These are phyloP conservation scores for Graphium sp. DNA, from an alignment of 2,329 filamentous ascomycete species.

Conservation along the genomic window DNA sequence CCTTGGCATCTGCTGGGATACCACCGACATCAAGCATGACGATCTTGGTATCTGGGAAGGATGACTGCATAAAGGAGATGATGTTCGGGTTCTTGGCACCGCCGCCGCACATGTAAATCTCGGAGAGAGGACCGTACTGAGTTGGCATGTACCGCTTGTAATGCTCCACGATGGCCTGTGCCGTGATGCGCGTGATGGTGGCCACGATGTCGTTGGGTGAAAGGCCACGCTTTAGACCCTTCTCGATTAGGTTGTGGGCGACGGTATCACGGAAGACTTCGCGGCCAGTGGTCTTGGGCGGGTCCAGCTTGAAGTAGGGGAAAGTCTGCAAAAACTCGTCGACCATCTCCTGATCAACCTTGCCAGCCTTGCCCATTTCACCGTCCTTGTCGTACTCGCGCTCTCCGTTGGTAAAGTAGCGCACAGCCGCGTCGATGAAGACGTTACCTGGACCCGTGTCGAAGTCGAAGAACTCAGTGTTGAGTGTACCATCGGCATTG, in stretches of 20 bases:
- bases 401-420: slow-evolving; percentile 31
- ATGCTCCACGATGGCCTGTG: slow-evolving; percentile 35
- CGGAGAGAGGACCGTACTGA: slow-evolving; percentile 17
- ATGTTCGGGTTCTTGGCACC: slow-evolving; percentile 43
- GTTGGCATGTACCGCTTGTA: slow-evolving; percentile 27
- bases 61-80: slow-evolving; percentile 27
- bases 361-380: slow-evolving; percentile 28
- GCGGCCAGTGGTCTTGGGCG: slow-evolving; percentile 39
- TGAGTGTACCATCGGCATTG: slow-evolving; percentile 13
- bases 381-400: slow-evolving; percentile 33
- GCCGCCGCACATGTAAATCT: slow-evolving; percentile 45
- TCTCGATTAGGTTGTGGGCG: slow-evolving; percentile 30
- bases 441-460: slow-evolving; percentile 39
- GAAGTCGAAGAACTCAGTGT: slow-evolving; percentile 21
- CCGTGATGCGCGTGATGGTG: slow-evolving; percentile 40
- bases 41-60: slow-evolving; percentile 29
- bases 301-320: slow-evolving; percentile 30
- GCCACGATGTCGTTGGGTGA: slow-evolving; percentile 34
- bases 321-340: slow-evolving; percentile 27
- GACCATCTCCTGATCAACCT: slow-evolving; percentile 30
- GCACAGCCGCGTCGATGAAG: slow-evolving; percentile 38
- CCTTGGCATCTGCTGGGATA: slow-evolving; percentile 38
- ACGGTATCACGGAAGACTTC: slow-evolving; percentile 42
- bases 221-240: slow-evolving; percentile 24
- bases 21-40: slow-evolving; percentile 39